Base-by-base conservation (phyloP, 148 eudicot genomes). In the Spergularia bocconei region DNA sequence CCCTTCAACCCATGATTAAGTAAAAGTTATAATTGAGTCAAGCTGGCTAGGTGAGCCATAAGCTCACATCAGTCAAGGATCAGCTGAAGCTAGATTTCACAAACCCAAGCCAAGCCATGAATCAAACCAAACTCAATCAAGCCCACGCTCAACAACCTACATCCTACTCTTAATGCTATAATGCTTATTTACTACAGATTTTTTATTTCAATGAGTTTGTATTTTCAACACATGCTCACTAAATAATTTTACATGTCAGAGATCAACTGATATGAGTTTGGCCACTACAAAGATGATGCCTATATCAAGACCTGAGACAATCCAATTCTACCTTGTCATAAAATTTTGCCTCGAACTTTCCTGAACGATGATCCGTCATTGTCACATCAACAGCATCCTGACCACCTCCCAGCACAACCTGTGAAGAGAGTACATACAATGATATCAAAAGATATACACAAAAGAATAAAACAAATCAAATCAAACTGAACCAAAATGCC, bases 341-440 rank as follows among this genome's bases (percentile, higher is more conserved):
- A 77, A 95, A 95, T 72, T 92, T 95, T 21, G 98, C 97, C 66
- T 95, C 97, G 71, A 95, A 95, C 80, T 90, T 92, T 73, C 93
- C 98, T 39, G 91, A 93, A 86, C 96, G 93, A 78, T 90, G 98
- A 85, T 93, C 97, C 9, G 98, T 86, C 13, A 85, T 89, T 3
- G 97, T 92, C 74, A 95, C 97, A 79, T 84, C 15, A 59, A 85
- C 79, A 77, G 98, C 97, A 65, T 87, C 97, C 82, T 90, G 96
- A 73, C 98, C 98, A 81, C 98, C 98, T 80, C 97, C 98, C 67
- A 95, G 87, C 61, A 95, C 98, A 83, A 92, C 93, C 97, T 91
- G 75, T 10, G 76, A 70, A 13, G 13, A 13, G 13, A 38, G 38
- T 13, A 20, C 25, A 52, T 16, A 53, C 72, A 52, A 69, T n/a